Base-by-base conservation (phyloP, 371 early-diverging fungal genomes). In the Conidiobolus incongruus region DNA sequence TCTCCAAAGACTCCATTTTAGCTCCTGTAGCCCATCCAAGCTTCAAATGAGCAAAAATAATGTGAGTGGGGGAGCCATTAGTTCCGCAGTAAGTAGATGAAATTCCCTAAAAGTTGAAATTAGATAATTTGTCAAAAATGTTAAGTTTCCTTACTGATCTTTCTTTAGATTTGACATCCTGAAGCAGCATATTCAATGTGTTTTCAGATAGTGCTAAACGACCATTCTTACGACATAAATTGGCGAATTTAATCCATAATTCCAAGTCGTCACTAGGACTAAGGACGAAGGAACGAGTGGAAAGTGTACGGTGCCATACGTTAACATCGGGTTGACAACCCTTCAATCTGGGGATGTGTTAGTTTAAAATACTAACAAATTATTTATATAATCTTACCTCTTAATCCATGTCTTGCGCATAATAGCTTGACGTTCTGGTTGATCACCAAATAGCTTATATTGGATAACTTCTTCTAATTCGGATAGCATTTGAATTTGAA, bases 401-500 rank as follows among this genome's bases (percentile, higher is more conserved):
- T 68, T 72, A 61, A 79, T 78, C 95, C 95, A 95, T 0, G 91
- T 85, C 26, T 73, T 68, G 20, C 85, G 65, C 29, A 93, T 87
- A 0, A 72, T 62, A 1, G 52, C 61, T 49, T 85, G 90, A 5
- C 75, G 65, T 36, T 90, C 83, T 2, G 73, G 69, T 40, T 85
- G 78, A 45, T 87, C 87, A 5, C 73, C 65, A 13, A 68, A 61
- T 39, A 78, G 76, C 51, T 90, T 92, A 60, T 85, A 95, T 1
- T 60, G 58, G 22, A 97, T 82, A 52, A 91, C 83, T 55, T 97
- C 98, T 55, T 97, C 98, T 34, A 97, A 59, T 52, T 97, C 98
- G 0, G 92, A 81, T 40, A 97, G 66, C 88, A 92, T 83, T 53
- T 97, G 98, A 33, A 90, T 85, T 22, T 88, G 74, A 2, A 95